phyloP scores from a whole-genome alignment of 2,329 filamentous ascomycete genomes.

The Zymoseptoria crescenta region DNA sequence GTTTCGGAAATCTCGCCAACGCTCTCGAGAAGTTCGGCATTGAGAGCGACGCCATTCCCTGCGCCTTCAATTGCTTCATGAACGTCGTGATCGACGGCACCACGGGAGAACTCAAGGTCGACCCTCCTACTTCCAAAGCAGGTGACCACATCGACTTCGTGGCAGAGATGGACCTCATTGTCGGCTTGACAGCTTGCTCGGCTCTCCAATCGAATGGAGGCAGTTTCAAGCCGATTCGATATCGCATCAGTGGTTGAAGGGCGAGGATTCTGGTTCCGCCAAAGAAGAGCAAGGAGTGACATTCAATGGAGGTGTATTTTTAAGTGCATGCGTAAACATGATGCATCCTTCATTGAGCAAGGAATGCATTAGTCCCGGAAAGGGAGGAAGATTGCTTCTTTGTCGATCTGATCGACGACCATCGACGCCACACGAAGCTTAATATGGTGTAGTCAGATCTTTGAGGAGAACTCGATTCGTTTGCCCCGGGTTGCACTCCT shows the following conservation, averaged over 20 bases:
- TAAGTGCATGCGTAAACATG: background rate
- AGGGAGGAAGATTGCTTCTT: background rate
- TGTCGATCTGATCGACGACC: background rate
- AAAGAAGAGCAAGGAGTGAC: background rate
- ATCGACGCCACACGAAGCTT: background rate
- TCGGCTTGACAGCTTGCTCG: constrained; percentile 21
- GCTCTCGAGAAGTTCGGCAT: background rate
- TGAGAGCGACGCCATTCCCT: too few relatives aligned
- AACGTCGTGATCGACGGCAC: constrained; percentile 21
- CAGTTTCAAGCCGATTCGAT: constrained; percentile 19
- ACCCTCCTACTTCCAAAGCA: constrained; percentile 19
- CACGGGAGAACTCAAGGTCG: constrained; percentile 18
- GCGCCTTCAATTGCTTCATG: constrained; percentile 26
- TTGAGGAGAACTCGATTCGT: background rate
- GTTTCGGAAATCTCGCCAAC: constrained; percentile 22
- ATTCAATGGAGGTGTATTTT: background rate
- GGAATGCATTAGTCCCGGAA: background rate
- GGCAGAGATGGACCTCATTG: constrained; percentile 24
- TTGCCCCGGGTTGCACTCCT: background rate
- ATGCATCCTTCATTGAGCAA: background rate
- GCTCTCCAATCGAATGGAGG: constrained; percentile 20
- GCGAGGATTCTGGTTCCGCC: too few relatives aligned
- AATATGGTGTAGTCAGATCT: background rate
- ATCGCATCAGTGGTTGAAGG: background rate
- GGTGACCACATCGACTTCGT: constrained; percentile 22